These are phyloP conservation scores for Cercophora newfieldiana DNA, from an alignment of 495 filamentous ascomycete genomes.

Conservation along the genomic window DNA sequence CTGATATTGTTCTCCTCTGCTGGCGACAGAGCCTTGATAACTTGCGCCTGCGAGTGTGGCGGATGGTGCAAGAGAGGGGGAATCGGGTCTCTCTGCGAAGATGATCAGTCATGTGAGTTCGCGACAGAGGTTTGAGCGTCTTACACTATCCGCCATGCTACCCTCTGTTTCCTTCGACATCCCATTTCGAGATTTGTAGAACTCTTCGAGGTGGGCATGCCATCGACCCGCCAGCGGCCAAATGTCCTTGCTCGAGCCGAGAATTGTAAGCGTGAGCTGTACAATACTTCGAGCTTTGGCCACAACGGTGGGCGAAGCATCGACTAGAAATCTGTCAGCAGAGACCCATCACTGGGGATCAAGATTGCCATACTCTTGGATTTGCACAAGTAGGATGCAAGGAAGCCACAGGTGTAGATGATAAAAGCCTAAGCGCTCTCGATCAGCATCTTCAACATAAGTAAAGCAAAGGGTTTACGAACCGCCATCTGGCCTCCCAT, in stretches of 20 bases:
- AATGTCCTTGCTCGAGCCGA: constrained; percentile 42
- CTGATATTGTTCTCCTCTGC: constrained; percentile 12
- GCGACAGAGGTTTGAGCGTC: constrained; percentile 1
- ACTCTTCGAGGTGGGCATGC: constrained; percentile 45
- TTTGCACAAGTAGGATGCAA: constrained; percentile 49
- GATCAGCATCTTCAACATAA: neutral
- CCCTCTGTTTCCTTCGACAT: constrained; percentile 36
- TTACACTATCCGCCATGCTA: constrained; percentile 51
- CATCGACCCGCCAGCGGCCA: constrained; percentile 50
- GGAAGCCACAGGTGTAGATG: constrained; percentile 51
- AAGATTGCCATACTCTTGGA: constrained; percentile 38
- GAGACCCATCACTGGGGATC: neutral
- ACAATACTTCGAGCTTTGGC: constrained; percentile 42
- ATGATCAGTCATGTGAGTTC: neutral
- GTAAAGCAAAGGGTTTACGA: constrained; percentile 19
- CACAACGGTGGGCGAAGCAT: constrained; percentile 35
- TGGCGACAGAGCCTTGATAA: constrained; percentile 17
- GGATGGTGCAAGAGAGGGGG: constrained; percentile 34
- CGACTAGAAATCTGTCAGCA: constrained; percentile 31
- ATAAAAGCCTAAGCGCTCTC: constrained; percentile 42
- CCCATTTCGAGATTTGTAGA: constrained; percentile 39
- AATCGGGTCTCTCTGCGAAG: constrained; percentile 31
- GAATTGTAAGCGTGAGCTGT: constrained; percentile 38
- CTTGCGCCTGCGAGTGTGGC: constrained; percentile 7
- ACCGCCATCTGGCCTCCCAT: constrained; percentile 54